Conservation (phyloP, 805 yeast genomes). For the Dipodascus albidus region DNA sequence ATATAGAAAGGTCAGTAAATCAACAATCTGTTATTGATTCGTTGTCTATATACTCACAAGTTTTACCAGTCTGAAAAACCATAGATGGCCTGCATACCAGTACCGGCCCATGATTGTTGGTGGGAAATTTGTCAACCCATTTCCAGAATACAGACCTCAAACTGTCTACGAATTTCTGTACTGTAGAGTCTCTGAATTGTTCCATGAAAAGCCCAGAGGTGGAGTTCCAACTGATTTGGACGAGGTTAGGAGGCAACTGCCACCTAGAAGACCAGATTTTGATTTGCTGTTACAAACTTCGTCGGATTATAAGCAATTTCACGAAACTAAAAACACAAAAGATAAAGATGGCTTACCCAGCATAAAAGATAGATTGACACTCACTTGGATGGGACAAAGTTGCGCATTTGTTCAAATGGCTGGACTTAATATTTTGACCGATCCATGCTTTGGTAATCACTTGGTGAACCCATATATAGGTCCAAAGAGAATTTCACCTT, state of each 20-base stretch:
- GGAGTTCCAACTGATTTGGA: constrained; percentile 39
- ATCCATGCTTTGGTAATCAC: constrained; percentile 65
- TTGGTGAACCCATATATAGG: constrained; percentile 57
- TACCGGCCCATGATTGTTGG: constrained; percentile 41
- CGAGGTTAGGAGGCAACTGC: constrained; percentile 45
- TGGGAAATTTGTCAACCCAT: constrained; percentile 86
- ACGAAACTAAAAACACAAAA: constrained; percentile 16
- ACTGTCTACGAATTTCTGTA: constrained; percentile 75
- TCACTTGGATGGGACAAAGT: constrained; percentile 93
- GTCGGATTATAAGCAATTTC: constrained; percentile 7
- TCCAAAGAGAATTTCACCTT: constrained; percentile 72
- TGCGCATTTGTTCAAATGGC: constrained; percentile 66
- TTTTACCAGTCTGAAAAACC: constrained; percentile 9
- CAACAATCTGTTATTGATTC: background rate
- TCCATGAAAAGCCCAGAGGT: constrained; percentile 49
- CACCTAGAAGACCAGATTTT: constrained; percentile 46
- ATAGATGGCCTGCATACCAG: constrained; percentile 17
- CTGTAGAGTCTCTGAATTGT: constrained; percentile 60
- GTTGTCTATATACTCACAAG: background rate
- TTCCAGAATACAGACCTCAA: constrained; percentile 80
- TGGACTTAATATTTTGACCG: constrained; percentile 69
- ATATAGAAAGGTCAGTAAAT: background rate
- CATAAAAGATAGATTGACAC: constrained; percentile 33
- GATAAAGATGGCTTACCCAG: constrained; percentile 13
- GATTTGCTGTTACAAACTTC: constrained; percentile 29